These are phyloP conservation scores for Sarcomyxa edulis DNA, from an alignment of 768 basidiomycete species.

Conservation along the genomic window DNA sequence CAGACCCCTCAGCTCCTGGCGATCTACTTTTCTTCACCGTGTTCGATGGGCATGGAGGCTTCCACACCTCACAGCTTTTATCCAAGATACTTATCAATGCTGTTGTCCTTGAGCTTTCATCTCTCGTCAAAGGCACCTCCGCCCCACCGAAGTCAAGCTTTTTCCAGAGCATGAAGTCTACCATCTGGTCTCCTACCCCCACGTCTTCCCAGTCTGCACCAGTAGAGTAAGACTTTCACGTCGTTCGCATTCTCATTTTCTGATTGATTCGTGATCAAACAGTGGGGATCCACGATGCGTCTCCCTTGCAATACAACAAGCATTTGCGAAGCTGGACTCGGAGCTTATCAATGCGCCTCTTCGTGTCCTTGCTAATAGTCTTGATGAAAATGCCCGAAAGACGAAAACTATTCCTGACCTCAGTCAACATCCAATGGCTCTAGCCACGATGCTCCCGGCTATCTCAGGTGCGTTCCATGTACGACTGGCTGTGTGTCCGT, in stretches of 20 bases:
- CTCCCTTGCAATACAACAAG: conserved; percentile 63
- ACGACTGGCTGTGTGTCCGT: conserved; percentile 5
- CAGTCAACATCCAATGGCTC: conserved; percentile 64
- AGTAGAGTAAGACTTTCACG: too few relatives aligned
- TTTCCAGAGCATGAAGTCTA: conserved; percentile 32
- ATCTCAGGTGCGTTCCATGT: conserved; percentile 51
- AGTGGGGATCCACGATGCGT: conserved; percentile 55
- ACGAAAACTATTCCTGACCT: conserved; percentile 56
- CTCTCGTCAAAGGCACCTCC: conserved; percentile 36
- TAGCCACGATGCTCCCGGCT: conserved; percentile 76
- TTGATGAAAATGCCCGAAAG: conserved; percentile 46
- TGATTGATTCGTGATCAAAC: conserved; percentile 26
- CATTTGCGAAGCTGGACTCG: conserved; percentile 81
- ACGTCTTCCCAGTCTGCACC: conserved; percentile 1
- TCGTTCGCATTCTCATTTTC: too few relatives aligned
- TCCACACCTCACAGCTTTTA: conserved; percentile 78
- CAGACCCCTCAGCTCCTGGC: conserved; percentile 55
- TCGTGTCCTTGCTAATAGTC: conserved; percentile 55
- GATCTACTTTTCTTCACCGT: conserved; percentile 84
- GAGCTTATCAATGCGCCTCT: conserved; percentile 79
- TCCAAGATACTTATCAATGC: conserved; percentile 81
- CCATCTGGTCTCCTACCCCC: conserved; percentile 27
- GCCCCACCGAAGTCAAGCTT: conserved; percentile 22
- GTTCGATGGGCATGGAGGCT: conserved; percentile 89
- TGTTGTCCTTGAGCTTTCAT: conserved; percentile 69